Base-by-base conservation (phyloP, 257 asterid species). In the Petunia secreta region DNA sequence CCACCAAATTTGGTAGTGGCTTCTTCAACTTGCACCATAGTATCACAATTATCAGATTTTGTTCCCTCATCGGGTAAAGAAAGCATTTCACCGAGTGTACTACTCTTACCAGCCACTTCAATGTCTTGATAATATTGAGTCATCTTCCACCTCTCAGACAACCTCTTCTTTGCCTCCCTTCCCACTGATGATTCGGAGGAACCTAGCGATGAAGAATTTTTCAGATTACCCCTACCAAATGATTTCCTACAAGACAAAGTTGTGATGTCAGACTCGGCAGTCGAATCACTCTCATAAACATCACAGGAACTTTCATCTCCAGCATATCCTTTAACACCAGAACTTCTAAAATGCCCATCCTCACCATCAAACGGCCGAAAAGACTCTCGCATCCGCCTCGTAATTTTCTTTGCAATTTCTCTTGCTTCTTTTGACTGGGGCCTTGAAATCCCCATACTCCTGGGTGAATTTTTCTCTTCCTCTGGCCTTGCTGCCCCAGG, bases 271-370 rank as follows among this genome's bases (percentile, higher is more conserved):
- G 90, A 82, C 55, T 86, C 94, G 75, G 90, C 87, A 37, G 91
- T 93, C 9, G 98, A 90, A 83, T 91, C 98, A 84, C 92, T 91
- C 80, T 87, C 97, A 80, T 83, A 87, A 16, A 86, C 86, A 75
- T 91, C 97, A 75, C 78, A 87, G 1, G 98, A 95, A 84, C 98
- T 94, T 89, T 89, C 98, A 78, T 94, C 98, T 75, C 97, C 97
- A 8, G 95, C 91, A 84, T 93, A 95, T 81, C 98, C 98, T 86
- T 83, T 88, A 79, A 82, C 76, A 53, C 86, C 82, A 39, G 85
- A 58, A 57, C 90, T 85, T 80, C 64, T 82, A 65, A 84, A 79
- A 83, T 85, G 87, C 59, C 75, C 78, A 71, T 79, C 80, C 81
- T 86, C 90, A 36, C 88, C 88, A 58, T 63, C 53, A 54, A 55